A percentile compares a stretch with the other conserved stretches of the same genome.
Evolutionary conservation across 2,329 filamentous ascomycete species (phyloP).

Genomic region (Byssochlamys sp.): DNA sequence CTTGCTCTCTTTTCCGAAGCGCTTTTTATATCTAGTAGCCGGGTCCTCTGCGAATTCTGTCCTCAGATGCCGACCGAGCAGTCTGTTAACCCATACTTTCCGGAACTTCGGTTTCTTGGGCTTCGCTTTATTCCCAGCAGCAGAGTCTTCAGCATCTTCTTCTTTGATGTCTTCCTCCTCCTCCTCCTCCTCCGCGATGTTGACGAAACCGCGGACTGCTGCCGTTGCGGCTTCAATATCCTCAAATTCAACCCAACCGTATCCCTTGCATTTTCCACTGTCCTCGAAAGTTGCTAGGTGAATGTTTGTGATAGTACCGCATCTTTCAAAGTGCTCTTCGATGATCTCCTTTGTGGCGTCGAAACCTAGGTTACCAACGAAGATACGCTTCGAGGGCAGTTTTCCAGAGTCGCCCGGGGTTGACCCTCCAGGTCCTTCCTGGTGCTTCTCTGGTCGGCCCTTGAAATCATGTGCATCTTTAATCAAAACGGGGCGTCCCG

Average conservation of each 20-base stretch:
- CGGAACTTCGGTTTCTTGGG: conserved; percentile 22
- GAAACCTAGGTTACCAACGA: conserved; percentile 83
- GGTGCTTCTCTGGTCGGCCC: conserved; percentile 66
- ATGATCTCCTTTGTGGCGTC: conserved; percentile 72
- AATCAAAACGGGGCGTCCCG: conserved; percentile 74
- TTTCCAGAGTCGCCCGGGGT: conserved; percentile 38
- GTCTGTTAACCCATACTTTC: conserved; percentile 71
- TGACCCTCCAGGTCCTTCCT: conserved; percentile 25
- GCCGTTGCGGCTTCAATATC: conserved; percentile 63
- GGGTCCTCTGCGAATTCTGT: conserved; percentile 92
- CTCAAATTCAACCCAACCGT: conserved; percentile 86
- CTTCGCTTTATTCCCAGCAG: conserved; percentile 20
- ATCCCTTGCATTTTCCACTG: conserved; percentile 94
- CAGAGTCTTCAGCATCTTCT: conserved; percentile 43
- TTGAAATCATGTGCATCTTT: conserved; percentile 87
- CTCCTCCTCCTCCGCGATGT: conserved; percentile 43
- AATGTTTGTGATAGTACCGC: conserved; percentile 70
- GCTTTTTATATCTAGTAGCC: conserved; percentile 81
- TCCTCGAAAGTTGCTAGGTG: conserved; percentile 95
- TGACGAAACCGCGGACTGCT: conserved; percentile 72
- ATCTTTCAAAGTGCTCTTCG: conserved; percentile 70
- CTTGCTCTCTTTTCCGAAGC: conserved; percentile 66
- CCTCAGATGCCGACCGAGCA: conserved; percentile 70
- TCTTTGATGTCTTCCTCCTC: conserved; percentile 27
- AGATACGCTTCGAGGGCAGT: conserved; percentile 68